These are phyloP conservation scores for Tricholoma terreum DNA, from an alignment of 768 basidiomycete species.

Conservation along the genomic window DNA sequence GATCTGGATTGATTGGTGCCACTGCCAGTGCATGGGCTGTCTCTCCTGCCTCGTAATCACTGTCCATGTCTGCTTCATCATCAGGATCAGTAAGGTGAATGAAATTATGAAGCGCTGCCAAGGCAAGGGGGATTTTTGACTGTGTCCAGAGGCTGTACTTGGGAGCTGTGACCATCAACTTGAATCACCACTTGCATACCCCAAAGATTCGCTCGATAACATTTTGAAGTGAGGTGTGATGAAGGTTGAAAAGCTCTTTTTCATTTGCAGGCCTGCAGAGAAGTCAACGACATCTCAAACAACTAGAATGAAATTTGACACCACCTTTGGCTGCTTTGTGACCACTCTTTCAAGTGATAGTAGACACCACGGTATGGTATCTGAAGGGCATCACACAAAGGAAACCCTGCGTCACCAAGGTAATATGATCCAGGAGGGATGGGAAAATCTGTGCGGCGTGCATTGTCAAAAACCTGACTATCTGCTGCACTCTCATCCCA, in stretches of 20 bases:
- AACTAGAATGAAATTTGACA: neutral
- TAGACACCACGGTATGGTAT: constrained; percentile 35
- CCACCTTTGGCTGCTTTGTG: constrained; percentile 6
- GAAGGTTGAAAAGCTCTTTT: constrained; percentile 41
- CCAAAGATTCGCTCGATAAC: constrained; percentile 34
- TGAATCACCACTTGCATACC: constrained; percentile 19
- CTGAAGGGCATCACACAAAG: constrained; percentile 29
- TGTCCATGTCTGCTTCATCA: constrained; percentile 5
- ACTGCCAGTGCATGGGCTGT: neutral
- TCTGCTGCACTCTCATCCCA: constrained; percentile 41
- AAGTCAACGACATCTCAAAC: constrained; percentile 8
- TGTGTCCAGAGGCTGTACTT: constrained; percentile 17
- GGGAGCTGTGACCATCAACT: constrained; percentile 12
- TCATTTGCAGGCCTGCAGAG: constrained; percentile 28
- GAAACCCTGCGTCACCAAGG: constrained; percentile 38
- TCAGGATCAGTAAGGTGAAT: constrained; percentile 22
- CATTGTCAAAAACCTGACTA: constrained; percentile 28
- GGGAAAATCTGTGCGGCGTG: constrained; percentile 21
- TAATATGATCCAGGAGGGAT: constrained; percentile 33
- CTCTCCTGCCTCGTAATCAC: neutral
- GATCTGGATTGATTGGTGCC: constrained; percentile 8
- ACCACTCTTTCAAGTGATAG: constrained; percentile 29
- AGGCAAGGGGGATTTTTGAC: constrained; percentile 19
- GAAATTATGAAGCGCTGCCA: constrained; percentile 28
- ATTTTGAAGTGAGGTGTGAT: constrained; percentile 37